A percentile compares a stretch with the other conserved stretches of the same genome.
phyloP scores from a whole-genome alignment of 2,329 filamentous ascomycete genomes.

The Colletotrichum brevisporum region DNA sequence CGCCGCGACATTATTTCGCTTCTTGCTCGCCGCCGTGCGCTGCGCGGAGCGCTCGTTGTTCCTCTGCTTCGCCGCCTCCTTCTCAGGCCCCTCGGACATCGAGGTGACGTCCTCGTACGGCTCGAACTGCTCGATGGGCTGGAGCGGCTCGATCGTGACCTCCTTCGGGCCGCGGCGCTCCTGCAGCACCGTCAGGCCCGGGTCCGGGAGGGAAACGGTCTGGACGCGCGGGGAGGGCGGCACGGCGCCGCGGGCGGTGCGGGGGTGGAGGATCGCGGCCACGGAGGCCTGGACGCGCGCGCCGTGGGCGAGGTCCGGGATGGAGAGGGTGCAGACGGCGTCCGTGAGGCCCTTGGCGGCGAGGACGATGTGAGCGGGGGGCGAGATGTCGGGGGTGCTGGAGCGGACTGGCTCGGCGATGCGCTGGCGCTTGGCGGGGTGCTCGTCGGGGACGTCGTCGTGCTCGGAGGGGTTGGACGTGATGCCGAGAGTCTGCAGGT shows the following conservation, averaged over 20 bases:
- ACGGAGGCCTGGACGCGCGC: background rate
- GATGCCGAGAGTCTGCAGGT: background rate
- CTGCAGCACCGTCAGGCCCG: no score
- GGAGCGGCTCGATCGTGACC: constrained; percentile 1
- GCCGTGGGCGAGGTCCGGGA: no score
- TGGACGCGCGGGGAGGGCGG: background rate
- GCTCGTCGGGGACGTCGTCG: background rate
- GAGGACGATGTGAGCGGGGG: background rate
- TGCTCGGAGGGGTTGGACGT: no score
- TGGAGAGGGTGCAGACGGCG: background rate
- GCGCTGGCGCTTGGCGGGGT: background rate
- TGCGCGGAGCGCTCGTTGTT: constrained; percentile 48
- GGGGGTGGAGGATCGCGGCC: background rate
- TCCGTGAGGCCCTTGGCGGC: background rate
- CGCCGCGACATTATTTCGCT: constrained; percentile 56
- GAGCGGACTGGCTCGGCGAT: background rate
- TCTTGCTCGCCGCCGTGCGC: constrained; percentile 46
- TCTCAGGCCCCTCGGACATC: constrained; percentile 34
- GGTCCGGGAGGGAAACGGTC: no score
- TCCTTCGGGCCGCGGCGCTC: background rate
- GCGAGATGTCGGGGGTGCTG: background rate
- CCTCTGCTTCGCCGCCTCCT: constrained; percentile 4
- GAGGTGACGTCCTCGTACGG: constrained; percentile 42
- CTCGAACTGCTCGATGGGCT: constrained; percentile 17
- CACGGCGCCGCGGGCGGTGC: background rate